A percentile compares a stretch with the other conserved stretches of the same genome.
Evolutionary conservation across 305 asterid genomes (phyloP).

Genomic region (Solanum hybrid): DNA sequence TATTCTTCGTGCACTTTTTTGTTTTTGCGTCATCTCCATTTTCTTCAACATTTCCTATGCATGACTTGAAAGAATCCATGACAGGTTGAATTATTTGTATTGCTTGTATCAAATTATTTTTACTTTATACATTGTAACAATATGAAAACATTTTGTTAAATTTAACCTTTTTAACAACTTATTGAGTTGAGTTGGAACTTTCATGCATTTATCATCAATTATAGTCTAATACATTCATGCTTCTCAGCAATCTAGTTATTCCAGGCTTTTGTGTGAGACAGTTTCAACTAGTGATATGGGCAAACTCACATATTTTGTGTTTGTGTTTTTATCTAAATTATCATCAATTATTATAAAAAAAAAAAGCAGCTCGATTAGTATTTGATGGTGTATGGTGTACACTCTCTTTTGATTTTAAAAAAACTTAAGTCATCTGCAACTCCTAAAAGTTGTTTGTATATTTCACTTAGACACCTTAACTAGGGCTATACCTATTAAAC

Average conservation of each 20-base stretch:
- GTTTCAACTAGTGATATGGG: background rate
- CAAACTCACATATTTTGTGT: background rate
- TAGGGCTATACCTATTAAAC: no score
- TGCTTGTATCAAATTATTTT: no score
- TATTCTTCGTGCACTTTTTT: background rate
- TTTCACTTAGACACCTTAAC: no score
- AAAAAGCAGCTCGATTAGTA: no score
- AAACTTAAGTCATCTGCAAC: no score
- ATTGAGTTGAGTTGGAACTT: background rate
- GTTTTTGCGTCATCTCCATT: background rate
- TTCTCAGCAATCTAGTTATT: background rate
- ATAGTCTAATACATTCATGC: background rate
- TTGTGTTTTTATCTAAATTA: background rate
- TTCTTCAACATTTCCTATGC: background rate
- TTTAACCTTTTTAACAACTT: background rate
- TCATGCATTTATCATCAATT: background rate
- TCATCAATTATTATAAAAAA: no score
- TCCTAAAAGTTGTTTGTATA: no score
- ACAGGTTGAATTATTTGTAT: background rate
- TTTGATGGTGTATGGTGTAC: background rate
- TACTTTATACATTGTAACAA: background rate
- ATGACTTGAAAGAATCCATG: background rate
- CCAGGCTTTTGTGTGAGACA: background rate
- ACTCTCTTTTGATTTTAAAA: no score
- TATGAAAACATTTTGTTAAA: background rate